phyloP scores from a whole-genome alignment of 768 basidiomycete species.

The Psilocybe sp. region DNA sequence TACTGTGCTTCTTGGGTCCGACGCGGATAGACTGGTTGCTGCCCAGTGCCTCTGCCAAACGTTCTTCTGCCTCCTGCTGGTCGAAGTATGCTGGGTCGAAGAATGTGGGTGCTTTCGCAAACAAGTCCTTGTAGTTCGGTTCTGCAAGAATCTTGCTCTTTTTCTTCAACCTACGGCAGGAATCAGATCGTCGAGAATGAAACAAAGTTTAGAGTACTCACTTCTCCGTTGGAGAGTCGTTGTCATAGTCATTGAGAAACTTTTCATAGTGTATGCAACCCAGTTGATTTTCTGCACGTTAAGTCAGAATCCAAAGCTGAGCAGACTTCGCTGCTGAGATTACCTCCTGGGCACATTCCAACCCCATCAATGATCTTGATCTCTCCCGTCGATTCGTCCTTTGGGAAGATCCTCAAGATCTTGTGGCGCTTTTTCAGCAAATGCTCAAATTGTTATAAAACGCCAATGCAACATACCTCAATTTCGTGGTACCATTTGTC shows the following conservation, averaged over 20 bases:
- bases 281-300: conserved; percentile 21
- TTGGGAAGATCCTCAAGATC: conserved; percentile 20
- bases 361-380: conserved; percentile 21
- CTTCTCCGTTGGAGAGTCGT: conserved; percentile 9
- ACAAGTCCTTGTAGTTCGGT: conserved; percentile 24
- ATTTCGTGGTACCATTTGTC: conserved; percentile 31
- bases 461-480: conserved; percentile 17
- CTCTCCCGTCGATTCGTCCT: conserved; percentile 24
- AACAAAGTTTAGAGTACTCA: background rate
- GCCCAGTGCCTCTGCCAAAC: conserved; percentile 20
- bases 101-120: conserved; percentile 20
- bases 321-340: background rate
- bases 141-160: conserved; percentile 25
- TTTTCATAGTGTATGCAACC: conserved; percentile 18
- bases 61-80: conserved; percentile 15
- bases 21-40: conserved; percentile 23
- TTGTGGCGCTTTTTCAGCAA: background rate
- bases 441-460: too few species aligned
- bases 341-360: conserved; percentile 27
- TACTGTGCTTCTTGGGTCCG: conserved; percentile 23
- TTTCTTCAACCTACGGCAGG: conserved; percentile 15
- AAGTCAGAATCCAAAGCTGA: background rate
- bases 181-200: background rate
- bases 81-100: conserved; percentile 23
- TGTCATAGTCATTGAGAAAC: conserved; percentile 19